Evolutionary conservation across 2,329 filamentous ascomycete species (phyloP).

Genomic region (Alternaria ethzedia): DNA sequence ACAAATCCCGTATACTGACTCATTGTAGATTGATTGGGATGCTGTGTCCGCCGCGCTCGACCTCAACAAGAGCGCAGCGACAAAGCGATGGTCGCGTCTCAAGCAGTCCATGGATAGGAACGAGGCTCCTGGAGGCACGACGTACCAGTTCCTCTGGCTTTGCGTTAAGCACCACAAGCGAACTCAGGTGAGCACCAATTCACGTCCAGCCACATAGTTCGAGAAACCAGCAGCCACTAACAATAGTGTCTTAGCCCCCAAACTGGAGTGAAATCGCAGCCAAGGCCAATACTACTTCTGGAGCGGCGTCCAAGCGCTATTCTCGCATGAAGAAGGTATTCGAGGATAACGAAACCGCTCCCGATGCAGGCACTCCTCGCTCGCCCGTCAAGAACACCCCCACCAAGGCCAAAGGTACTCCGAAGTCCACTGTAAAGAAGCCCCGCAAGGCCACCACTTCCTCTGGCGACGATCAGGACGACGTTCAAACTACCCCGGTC

Average conservation of each 20-base stretch:
- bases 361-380: background rate
- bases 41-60: conserved; percentile 31
- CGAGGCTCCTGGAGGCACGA: conserved; percentile 16
- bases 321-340: conserved; percentile 40
- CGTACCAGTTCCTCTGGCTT: conserved; percentile 39
- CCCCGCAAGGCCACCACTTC: background rate
- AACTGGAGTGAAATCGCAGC: conserved; percentile 41
- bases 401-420: conserved; percentile 5
- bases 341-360: conserved; percentile 23
- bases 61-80: conserved; percentile 32
- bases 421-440: conserved; percentile 11
- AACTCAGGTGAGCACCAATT: conserved; percentile 26
- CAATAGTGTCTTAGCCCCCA: background rate
- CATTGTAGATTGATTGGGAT: conserved; percentile 39
- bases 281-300: conserved; percentile 35
- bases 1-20: background rate
- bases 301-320: conserved; percentile 43
- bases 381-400: background rate
- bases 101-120: conserved; percentile 31
- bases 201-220: background rate
- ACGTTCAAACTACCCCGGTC: background rate
- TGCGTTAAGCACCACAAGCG: conserved; percentile 34
- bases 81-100: conserved; percentile 46
- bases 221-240: background rate
- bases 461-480: background rate